Evolutionary conservation across 2,329 filamentous ascomycete species (phyloP), one percentile per base, ranked within the genome.

Genomic region (Apiospora kogelbergensis): DNA sequence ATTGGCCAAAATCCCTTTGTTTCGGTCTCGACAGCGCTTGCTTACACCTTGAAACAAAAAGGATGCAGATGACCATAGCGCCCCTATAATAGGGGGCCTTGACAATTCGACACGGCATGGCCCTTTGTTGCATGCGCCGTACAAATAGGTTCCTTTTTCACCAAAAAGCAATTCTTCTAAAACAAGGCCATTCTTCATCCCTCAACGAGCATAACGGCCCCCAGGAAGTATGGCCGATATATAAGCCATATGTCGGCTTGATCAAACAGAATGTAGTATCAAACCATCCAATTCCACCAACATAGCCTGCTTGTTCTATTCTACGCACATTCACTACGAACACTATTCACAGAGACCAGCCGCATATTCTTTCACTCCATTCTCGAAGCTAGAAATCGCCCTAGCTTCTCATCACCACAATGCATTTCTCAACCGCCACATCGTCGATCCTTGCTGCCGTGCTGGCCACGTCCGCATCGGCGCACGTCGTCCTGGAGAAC

Each of bases 401-500:
- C 48, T 53, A 53, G 48, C 48, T 53, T 60, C 15, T 30, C 7
- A 13, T 4, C 30, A 26, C 30, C 53, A 60, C 26, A 33, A 60
- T 60, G 53, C 53, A 37, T 37, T 37, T 37, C 26, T 60, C 53
- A 26, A 60, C 53, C 7, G 6, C 30, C 30, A 13, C 53, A 9
- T 44, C 37, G 2, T 42, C 63, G 13, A 24, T 65, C 3, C 79
- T 85, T 71, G 66, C 86, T 68, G 80, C 86, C 72, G 74, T 88
- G 68, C 80, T 82, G 68, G 77, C 84, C 64, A 74, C 83, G 66
- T 44, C 44, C 1, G 44, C 15, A 10, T 66, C 65, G 26, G 89
- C 89, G 17, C 92, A 94, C 77, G 87, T 93, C 81, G 82, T 84
- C 68, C 86, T 94, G 79, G 80, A 78, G 42, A 81, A 79, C 9